phyloP scores from a whole-genome alignment of 2,329 filamentous ascomycete species.

The Cryoendolithus antarcticus region DNA sequence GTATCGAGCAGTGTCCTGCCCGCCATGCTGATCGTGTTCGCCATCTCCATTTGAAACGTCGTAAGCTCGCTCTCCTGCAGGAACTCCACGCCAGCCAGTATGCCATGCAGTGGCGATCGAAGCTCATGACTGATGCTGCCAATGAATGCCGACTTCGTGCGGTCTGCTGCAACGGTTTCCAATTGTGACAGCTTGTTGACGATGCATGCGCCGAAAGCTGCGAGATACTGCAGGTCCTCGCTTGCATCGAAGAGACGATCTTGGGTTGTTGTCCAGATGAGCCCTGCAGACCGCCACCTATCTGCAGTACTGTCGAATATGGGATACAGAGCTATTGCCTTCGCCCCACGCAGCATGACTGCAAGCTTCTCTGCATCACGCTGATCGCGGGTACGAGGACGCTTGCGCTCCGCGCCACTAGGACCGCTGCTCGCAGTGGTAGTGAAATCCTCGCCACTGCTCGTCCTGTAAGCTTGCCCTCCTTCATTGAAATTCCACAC shows the following conservation, averaged over 20 bases:
- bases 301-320: conserved; percentile 3
- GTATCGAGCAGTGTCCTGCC: conserved; percentile 39
- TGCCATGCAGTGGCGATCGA: conserved; percentile 1
- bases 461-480: conserved; percentile 6
- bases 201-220: conserved; percentile 27
- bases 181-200: conserved; percentile 26
- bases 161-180: conserved; percentile 27
- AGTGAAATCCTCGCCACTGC: no score
- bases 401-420: no score
- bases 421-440: no score
- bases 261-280: conserved; percentile 30
- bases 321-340: conserved; percentile 2
- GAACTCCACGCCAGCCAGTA: conserved; percentile 30
- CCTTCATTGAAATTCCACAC: conserved; percentile 15
- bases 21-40: conserved; percentile 36
- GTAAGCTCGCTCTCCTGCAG: conserved; percentile 32
- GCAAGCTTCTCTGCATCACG: no score
- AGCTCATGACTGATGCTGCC: conserved; percentile 41
- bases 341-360: no score
- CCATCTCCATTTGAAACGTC: conserved; percentile 29
- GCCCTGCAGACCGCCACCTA: conserved; percentile 4
- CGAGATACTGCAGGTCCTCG: conserved; percentile 25
- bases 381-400: no score
- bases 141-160: conserved; percentile 39
- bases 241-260: conserved; percentile 23